A percentile compares a stretch with the other conserved stretches of the same genome.
phyloP scores from a whole-genome alignment of 257 asterid genomes.

The Przewalskia tangutica region DNA sequence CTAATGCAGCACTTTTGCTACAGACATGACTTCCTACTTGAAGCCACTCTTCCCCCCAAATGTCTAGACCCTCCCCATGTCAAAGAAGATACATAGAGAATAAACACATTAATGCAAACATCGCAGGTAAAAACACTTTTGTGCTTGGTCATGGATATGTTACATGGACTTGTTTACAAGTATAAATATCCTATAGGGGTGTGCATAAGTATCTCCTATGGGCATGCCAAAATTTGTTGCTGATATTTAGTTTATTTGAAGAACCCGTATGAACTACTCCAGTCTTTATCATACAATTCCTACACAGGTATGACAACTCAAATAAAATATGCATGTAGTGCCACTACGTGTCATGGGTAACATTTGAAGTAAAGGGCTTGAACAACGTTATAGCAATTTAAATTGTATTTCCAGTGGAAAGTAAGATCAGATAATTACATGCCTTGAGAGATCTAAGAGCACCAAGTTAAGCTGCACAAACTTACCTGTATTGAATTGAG shows the following conservation, averaged over 20 bases:
- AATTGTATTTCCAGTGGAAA: not conserved
- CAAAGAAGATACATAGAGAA: not conserved
- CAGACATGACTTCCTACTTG: not conserved
- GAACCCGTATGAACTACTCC: not conserved
- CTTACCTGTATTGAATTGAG: constrained; percentile 81
- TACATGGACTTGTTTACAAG: not conserved
- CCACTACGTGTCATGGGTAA: not conserved
- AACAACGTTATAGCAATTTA: not conserved
- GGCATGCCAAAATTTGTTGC: not conserved
- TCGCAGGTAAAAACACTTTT: not conserved
- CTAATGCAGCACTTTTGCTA: not conserved
- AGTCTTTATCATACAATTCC: not conserved
- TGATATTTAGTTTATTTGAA: not conserved
- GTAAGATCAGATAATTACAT: not conserved
- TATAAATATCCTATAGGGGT: not conserved
- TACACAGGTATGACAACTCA: not conserved
- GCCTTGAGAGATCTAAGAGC: not conserved
- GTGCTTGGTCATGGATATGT: not conserved
- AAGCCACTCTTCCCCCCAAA: not conserved
- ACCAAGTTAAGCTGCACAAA: not conserved
- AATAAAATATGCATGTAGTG: not conserved
- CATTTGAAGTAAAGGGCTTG: not conserved
- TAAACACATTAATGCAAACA: not conserved
- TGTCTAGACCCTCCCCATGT: not conserved
- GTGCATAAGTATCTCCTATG: not conserved